Evolutionary conservation across 257 asterid species (phyloP), one percentile per base, ranked within the genome.

Genomic region (Capsicum pubescens): DNA sequence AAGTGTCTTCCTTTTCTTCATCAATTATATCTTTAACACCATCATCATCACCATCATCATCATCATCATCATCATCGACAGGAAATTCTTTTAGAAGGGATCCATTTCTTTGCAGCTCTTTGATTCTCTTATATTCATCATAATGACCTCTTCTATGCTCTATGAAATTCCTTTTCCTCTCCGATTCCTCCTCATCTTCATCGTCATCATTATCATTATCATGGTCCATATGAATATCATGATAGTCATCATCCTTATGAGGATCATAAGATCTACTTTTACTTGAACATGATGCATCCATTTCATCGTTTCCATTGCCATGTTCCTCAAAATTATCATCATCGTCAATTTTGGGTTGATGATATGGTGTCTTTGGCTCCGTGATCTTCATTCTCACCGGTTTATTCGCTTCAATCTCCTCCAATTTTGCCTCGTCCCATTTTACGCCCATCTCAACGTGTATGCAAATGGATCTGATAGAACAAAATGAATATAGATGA

Each of bases 341-440:
- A 8, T 86, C 93, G 44, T 90, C 93, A 84, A 90, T 74, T 26
- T 74, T 84, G 91, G 89, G 87, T 82, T 90, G 90, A 87, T 93
- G 97, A 83, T 87, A 93, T 39, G 95, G 95, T 63, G 95, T 92
- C 91, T 92, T 92, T 9, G 95, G 93, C 85, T 92, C 95, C 6
- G 92, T 92, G 83, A 92, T 92, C 84, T 92, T 92, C 90, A 89
- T 93, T 83, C 95, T 90, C 80, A 85, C 91, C 12, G 95, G 95
- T 82, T 92, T 92, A 79, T 90, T 91, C 44, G 93, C 93, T 90
- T 93, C 97, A 36, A 93, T 93, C 85, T 93, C 93, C 35, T 89
- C 93, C 64, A 93, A 67, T 83, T 93, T 93, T 86, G 57, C 88
- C 87, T 93, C 97, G 69, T 93, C 86, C 97, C 97, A 93, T 87